A percentile compares a stretch with the other conserved stretches of the same genome.
phyloP scores from a whole-genome alignment of 169 alveolate genomes.

The Plasmodium blacklocki region DNA sequence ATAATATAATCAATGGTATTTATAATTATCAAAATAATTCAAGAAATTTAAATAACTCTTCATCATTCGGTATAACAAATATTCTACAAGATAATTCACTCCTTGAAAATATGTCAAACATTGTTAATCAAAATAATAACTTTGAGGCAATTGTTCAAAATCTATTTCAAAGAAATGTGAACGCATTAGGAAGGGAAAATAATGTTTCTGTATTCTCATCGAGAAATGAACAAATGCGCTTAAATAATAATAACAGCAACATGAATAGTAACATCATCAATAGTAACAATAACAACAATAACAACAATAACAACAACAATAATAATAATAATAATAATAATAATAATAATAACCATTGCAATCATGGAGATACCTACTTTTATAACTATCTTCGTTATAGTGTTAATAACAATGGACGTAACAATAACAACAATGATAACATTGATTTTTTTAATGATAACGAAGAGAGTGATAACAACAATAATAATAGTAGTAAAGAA shows the following conservation, averaged over 20 bases:
- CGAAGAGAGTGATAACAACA: constrained; percentile 1
- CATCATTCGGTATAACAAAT: too few species aligned
- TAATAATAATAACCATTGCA: not conserved
- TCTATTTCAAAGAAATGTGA: constrained; percentile 1
- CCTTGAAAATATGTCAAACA: not conserved
- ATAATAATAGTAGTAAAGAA: not conserved
- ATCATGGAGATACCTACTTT: constrained; percentile 49
- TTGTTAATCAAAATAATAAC: not conserved
- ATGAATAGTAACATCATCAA: not conserved
- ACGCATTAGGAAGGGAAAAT: not conserved
- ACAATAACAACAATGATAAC: not conserved
- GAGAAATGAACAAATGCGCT: not conserved
- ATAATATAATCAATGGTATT: too few species aligned
- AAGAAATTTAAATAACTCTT: too few species aligned
- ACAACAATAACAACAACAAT: not conserved
- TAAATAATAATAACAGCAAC: not conserved
- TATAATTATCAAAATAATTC: too few species aligned
- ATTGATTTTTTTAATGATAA: not conserved
- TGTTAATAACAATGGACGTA: constrained; percentile 1
- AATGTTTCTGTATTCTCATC: not conserved
- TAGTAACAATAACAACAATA: not conserved
- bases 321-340: not conserved
- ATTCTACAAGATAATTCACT: too few species aligned
- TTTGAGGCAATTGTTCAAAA: not conserved
- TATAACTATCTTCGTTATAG: constrained; percentile 37